Conservation (phyloP, 176 grass and related monocot genomes). For the Hyparrhenia diplandra region DNA sequence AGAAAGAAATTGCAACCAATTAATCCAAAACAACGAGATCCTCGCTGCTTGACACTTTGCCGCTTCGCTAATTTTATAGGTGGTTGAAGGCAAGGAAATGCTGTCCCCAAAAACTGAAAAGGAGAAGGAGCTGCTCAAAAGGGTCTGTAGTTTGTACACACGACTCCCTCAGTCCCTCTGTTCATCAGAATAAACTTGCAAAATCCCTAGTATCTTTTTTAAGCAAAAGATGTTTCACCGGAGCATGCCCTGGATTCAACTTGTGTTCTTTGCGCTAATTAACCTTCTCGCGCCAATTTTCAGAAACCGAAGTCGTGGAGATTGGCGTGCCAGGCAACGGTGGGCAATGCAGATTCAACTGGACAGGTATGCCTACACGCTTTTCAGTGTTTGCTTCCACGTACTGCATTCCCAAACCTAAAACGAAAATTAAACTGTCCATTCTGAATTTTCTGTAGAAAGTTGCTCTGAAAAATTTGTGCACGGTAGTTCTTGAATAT, state of each 20-base stretch:
- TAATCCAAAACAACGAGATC: background rate
- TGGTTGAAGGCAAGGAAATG: constrained; percentile 72
- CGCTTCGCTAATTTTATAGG: constrained; percentile 30
- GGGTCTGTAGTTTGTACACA: constrained; percentile 29
- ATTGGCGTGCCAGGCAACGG: constrained; percentile 81
- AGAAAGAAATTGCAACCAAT: background rate
- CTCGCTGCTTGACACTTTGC: background rate
- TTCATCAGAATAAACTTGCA: background rate
- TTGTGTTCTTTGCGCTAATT: too few species aligned
- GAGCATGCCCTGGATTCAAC: background rate
- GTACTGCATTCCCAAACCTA: background rate
- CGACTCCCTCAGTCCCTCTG: background rate
- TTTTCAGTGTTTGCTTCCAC: background rate
- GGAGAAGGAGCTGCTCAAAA: constrained; percentile 80
- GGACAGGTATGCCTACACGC: constrained; percentile 44
- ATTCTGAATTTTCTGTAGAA: background rate
- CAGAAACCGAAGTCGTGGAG: constrained; percentile 94
- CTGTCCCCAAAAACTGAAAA: constrained; percentile 60
- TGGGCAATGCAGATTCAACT: constrained; percentile 74
- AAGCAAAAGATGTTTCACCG: background rate
- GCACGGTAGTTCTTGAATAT: background rate
- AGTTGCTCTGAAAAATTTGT: too few species aligned
- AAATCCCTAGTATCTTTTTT: background rate
- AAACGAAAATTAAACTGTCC: background rate
- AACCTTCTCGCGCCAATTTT: background rate